A percentile compares a stretch with the other conserved stretches of the same genome.
Evolutionary conservation across 176 grass and related monocot species (phyloP).

Genomic region (Carex myosuroides): DNA sequence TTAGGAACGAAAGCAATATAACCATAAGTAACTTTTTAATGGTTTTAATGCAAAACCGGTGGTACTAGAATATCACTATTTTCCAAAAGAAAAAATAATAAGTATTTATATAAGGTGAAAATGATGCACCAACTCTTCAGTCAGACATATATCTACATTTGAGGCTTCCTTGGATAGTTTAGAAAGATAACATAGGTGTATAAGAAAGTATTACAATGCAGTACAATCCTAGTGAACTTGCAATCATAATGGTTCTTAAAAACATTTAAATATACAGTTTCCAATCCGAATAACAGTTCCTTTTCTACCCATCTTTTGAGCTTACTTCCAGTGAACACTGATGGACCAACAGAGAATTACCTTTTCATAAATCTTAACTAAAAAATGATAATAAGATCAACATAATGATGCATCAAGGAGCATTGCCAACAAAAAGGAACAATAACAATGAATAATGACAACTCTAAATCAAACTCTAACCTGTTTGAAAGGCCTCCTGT

Average conservation of each 20-base stretch:
- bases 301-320: neutral
- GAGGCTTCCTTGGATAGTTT: neutral
- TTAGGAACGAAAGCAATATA: neutral
- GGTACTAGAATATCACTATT: too few relatives aligned
- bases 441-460: neutral
- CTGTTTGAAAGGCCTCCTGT: constrained; percentile 38
- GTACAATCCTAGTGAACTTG: neutral
- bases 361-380: neutral
- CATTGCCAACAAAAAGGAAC: neutral
- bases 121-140: neutral
- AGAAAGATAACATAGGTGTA: neutral
- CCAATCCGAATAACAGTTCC: neutral
- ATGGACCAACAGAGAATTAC: neutral
- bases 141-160: neutral
- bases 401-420: neutral
- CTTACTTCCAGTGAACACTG: neutral
- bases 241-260: neutral
- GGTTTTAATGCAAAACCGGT: too few relatives aligned
- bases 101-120: neutral
- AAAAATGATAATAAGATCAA: neutral
- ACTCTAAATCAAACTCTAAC: neutral
- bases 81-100: neutral
- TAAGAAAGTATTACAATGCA: neutral
- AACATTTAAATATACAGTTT: neutral
- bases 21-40: too few relatives aligned